Conservation (phyloP, 768 basidiomycete genomes). For the Hypholoma sublateritium region DNA sequence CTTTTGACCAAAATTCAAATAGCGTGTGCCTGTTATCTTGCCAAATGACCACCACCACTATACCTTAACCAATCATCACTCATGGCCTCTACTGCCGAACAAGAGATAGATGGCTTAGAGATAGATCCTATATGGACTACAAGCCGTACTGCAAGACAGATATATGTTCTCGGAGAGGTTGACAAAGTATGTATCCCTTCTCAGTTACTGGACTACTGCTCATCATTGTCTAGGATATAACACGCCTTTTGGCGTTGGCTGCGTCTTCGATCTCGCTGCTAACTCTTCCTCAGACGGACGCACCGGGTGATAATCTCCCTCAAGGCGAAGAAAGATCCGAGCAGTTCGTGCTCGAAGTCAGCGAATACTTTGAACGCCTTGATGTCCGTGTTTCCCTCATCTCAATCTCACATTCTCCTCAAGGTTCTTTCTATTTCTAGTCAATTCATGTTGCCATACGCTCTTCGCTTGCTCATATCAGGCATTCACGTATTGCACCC, state of each 20-base stretch:
- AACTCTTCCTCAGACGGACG: conserved; percentile 82
- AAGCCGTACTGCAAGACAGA: conserved; percentile 79
- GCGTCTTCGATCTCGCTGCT: conserved; percentile 78
- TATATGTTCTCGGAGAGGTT: conserved; percentile 76
- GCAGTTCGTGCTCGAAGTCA: conserved; percentile 81
- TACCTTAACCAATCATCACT: conserved; percentile 2
- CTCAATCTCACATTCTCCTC: background rate
- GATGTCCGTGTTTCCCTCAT: conserved; percentile 47
- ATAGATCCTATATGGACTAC: conserved; percentile 82
- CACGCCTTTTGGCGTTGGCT: conserved; percentile 70
- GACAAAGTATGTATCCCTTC: conserved; percentile 52
- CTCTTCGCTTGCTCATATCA: conserved; percentile 78
- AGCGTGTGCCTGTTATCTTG: conserved; percentile 1
- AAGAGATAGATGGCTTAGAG: conserved; percentile 37
- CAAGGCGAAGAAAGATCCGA: conserved; percentile 84
- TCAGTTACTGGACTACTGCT: background rate
- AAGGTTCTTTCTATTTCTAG: conserved; percentile 33
- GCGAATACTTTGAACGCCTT: conserved; percentile 82
- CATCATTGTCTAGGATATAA: conserved; percentile 60
- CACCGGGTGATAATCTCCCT: conserved; percentile 62
- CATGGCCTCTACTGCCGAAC: conserved; percentile 30
- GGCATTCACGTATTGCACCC: conserved; percentile 79
- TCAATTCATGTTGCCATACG: conserved; percentile 76
- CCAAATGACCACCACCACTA: conserved; percentile 12
- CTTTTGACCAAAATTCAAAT: background rate